Percentiles rank a stretch among this genome's conserved stretches.
Conservation (phyloP, 2,329 filamentous ascomycete genomes). For the Colletotrichum orchidophilum region DNA sequence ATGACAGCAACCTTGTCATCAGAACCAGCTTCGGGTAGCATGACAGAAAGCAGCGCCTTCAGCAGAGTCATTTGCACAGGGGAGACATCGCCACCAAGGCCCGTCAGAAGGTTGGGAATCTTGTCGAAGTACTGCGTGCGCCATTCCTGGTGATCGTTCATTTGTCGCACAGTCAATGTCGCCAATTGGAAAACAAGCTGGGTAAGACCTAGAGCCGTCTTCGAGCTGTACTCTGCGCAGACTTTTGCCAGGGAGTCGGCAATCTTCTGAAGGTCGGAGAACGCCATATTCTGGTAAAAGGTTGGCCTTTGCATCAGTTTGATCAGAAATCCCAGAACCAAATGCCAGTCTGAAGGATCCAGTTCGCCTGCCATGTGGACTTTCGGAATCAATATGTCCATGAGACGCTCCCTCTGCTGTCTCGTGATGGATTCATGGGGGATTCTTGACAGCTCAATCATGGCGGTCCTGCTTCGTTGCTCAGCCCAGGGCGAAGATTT, state of each 20-base stretch:
- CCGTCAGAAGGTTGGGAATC: slow-evolving; percentile 38
- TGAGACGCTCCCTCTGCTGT: slow-evolving; percentile 53
- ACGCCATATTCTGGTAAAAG: slow-evolving; percentile 59
- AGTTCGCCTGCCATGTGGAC: slow-evolving; percentile 39
- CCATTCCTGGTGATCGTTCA: slow-evolving; percentile 55
- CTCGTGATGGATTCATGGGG: slow-evolving; percentile 53
- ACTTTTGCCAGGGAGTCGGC: slow-evolving; percentile 43
- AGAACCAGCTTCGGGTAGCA: slow-evolving; percentile 40
- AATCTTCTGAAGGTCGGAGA: slow-evolving; percentile 45
- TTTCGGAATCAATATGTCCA: slow-evolving; percentile 44
- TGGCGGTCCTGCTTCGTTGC: slow-evolving; percentile 4
- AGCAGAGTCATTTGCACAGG: slow-evolving; percentile 48
- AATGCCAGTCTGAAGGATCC: slow-evolving; percentile 44
- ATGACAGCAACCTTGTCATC: slow-evolving; percentile 19
- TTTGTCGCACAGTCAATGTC: slow-evolving; percentile 50
- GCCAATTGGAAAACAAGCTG: slow-evolving; percentile 32
- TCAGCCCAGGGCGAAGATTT: slow-evolving; percentile 24
- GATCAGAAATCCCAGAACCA: slow-evolving; percentile 54
- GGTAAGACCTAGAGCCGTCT: slow-evolving; percentile 3
- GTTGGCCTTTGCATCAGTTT: slow-evolving; percentile 62
- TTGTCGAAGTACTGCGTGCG: slow-evolving; percentile 51
- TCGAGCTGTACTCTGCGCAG: slow-evolving; percentile 8
- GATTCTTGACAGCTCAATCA: slow-evolving; percentile 41
- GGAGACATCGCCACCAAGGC: slow-evolving; percentile 27
- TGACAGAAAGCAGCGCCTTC: slow-evolving; percentile 44